phyloP scores from a whole-genome alignment of 2,329 filamentous ascomycete genomes.

The Colletotrichum sp. region DNA sequence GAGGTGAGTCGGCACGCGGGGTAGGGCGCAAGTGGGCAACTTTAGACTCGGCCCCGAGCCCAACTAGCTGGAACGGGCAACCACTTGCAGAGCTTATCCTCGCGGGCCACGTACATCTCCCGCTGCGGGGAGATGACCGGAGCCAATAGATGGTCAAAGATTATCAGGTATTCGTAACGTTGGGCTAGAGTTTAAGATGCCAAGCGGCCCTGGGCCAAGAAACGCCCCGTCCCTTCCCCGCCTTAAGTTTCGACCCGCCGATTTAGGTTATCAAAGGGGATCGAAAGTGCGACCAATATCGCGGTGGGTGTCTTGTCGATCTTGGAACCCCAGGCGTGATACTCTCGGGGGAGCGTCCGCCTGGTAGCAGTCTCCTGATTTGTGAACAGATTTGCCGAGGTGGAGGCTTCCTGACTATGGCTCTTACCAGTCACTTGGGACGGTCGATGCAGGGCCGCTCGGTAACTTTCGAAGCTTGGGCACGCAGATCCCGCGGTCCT shows the following conservation, averaged over 20 bases:
- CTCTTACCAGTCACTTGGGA: too few relatives aligned
- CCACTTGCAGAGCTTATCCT: not conserved
- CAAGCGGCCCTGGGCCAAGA: not conserved
- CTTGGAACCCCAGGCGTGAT: not conserved
- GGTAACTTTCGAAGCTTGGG: not conserved
- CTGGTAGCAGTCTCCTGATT: not conserved
- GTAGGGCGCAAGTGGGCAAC: not conserved
- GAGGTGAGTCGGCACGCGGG: not conserved
- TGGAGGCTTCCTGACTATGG: not conserved
- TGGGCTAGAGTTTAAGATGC: not conserved
- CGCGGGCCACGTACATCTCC: constrained; percentile 16
- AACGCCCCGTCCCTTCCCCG: not conserved
- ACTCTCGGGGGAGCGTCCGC: not conserved
- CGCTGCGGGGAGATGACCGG: not conserved
- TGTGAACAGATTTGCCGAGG: not conserved
- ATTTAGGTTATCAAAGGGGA: not conserved
- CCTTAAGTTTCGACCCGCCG: not conserved
- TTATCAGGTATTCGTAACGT: not conserved
- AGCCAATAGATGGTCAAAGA: not conserved
- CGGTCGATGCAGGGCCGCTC: not conserved
- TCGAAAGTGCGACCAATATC: not conserved
- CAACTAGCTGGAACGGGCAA: not conserved
- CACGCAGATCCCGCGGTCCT: not conserved
- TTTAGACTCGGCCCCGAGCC: not conserved
- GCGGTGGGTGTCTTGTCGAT: not conserved